Evolutionary conservation across 1,284 basidiomycete species (phyloP).

Genomic region (Omphalotus olearius): DNA sequence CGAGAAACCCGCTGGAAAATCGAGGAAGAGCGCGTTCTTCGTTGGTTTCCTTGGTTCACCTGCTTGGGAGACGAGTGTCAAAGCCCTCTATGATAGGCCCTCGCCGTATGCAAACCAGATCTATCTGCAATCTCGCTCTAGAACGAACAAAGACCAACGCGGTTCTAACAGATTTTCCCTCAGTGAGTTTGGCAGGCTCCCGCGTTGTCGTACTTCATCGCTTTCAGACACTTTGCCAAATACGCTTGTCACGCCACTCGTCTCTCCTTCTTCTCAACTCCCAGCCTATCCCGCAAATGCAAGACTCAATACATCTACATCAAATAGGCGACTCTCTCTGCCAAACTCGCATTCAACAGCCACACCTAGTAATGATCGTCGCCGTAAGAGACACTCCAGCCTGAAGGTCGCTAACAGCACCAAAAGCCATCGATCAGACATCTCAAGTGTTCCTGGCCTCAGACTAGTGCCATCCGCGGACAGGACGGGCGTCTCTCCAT

Average conservation of each 20-base stretch:
- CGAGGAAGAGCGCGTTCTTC: conserved; percentile 27
- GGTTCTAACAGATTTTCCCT: conserved; percentile 4
- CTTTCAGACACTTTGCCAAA: conserved; percentile 6
- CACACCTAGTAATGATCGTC: conserved; percentile 9
- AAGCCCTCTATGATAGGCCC: conserved; percentile 15
- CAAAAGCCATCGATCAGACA: conserved; percentile 19
- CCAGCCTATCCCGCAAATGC: conserved; percentile 10
- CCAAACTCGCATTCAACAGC: conserved; percentile 19
- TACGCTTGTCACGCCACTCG: conserved; percentile 14
- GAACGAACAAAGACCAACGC: background rate
- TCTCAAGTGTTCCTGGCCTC: conserved; percentile 16
- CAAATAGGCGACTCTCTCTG: conserved; percentile 28
- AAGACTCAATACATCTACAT: conserved; percentile 6
- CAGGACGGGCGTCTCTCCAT: conserved; percentile 17
- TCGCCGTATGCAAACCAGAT: conserved; percentile 1
- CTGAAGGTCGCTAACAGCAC: conserved; percentile 16
- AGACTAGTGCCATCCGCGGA: conserved; percentile 19
- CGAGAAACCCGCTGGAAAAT: conserved; percentile 5
- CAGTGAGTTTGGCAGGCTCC: conserved; percentile 13
- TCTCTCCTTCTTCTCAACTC: background rate
- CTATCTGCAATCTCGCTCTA: conserved; percentile 10
- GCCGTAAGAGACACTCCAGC: conserved; percentile 22
- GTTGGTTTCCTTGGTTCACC: conserved; percentile 45
- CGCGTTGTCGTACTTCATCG: background rate
- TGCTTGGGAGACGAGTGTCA: conserved; percentile 35